These are phyloP conservation scores for Hortaea werneckii DNA, from an alignment of 2,329 filamentous ascomycete genomes.

Conservation along the genomic window DNA sequence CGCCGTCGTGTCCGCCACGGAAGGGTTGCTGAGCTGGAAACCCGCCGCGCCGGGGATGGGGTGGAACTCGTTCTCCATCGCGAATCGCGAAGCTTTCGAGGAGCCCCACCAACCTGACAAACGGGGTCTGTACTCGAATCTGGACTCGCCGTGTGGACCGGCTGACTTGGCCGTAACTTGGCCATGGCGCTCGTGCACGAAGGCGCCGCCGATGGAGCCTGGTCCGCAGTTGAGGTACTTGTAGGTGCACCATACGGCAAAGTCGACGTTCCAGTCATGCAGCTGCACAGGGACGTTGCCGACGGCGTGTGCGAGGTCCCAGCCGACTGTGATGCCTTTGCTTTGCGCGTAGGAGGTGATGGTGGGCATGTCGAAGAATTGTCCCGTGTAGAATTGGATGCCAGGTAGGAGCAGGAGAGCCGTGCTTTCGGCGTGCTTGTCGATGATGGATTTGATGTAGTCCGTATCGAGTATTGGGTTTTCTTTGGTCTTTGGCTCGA, in stretches of 20 bases:
- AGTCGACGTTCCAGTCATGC: slow-evolving; percentile 86
- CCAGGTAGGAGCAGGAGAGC: slow-evolving; percentile 74
- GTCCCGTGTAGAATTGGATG: slow-evolving; percentile 86
- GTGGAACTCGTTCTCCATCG: slow-evolving; percentile 72
- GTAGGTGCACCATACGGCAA: slow-evolving; percentile 88
- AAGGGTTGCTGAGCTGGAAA: slow-evolving; percentile 79
- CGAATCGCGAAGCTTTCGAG: slow-evolving; percentile 65
- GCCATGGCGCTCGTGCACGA: slow-evolving; percentile 68
- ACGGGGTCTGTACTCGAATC: slow-evolving; percentile 49
- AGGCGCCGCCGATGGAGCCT: slow-evolving; percentile 68
- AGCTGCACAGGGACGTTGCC: slow-evolving; percentile 72
- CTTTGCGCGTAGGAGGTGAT: slow-evolving; percentile 70
- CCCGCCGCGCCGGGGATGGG: slow-evolving; percentile 70
- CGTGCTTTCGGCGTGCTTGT: slow-evolving; percentile 60
- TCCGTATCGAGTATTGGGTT: slow-evolving; percentile 57
- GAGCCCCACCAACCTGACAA: slow-evolving; percentile 82
- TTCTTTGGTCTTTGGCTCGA: slow-evolving; percentile 47
- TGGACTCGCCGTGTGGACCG: slow-evolving; percentile 20
- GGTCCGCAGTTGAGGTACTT: slow-evolving; percentile 88
- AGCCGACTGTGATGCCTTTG: slow-evolving; percentile 64
- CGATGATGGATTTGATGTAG: slow-evolving; percentile 62
- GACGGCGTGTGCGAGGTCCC: slow-evolving; percentile 79
- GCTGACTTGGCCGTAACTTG: slow-evolving; percentile 31
- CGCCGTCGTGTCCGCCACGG: slow-evolving; percentile 66
- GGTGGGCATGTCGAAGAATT: slow-evolving; percentile 69